A percentile compares a stretch with the other conserved stretches of the same genome.
Conservation (phyloP, 805 yeast species). For the Yamadazyma takamatsuzukensis region DNA sequence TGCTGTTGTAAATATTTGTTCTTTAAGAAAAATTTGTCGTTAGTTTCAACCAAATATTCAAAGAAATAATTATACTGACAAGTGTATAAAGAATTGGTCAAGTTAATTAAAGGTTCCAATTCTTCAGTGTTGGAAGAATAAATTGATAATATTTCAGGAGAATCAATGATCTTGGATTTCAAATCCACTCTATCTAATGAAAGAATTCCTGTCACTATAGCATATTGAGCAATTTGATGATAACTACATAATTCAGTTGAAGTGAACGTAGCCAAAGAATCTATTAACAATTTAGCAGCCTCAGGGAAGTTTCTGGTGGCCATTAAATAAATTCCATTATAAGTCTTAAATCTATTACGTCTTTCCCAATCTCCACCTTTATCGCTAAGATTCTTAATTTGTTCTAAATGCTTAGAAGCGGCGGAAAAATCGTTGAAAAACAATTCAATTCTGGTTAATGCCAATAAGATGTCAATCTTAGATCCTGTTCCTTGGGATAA, state of each 20-base stretch:
- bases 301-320: slow-evolving; percentile 83
- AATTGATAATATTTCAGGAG: slow-evolving; percentile 87
- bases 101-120: slow-evolving; percentile 74
- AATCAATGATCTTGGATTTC: slow-evolving; percentile 81
- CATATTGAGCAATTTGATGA: slow-evolving; percentile 85
- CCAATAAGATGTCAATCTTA: slow-evolving; percentile 80
- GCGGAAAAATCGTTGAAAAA: slow-evolving; percentile 75
- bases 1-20: slow-evolving; percentile 69
- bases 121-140: slow-evolving; percentile 65
- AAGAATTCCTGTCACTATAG: slow-evolving; percentile 84
- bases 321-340: slow-evolving; percentile 77
- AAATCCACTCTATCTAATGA: slow-evolving; percentile 79
- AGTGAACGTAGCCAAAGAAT: slow-evolving; percentile 91
- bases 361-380: slow-evolving; percentile 99
- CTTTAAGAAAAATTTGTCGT: slow-evolving; percentile 64
- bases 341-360: slow-evolving; percentile 89
- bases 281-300: slow-evolving; percentile 82
- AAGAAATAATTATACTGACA: slow-evolving; percentile 83
- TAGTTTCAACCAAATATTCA: slow-evolving; percentile 70
- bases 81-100: slow-evolving; percentile 83
- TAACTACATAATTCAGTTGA: slow-evolving; percentile 86
- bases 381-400: slow-evolving; percentile 72
- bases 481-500: slow-evolving; percentile 83
- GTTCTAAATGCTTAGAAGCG: slow-evolving; percentile 69
- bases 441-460: slow-evolving; percentile 84